phyloP scores from a whole-genome alignment of 345 rosid genomes.

The Orychophragmus violaceus region DNA sequence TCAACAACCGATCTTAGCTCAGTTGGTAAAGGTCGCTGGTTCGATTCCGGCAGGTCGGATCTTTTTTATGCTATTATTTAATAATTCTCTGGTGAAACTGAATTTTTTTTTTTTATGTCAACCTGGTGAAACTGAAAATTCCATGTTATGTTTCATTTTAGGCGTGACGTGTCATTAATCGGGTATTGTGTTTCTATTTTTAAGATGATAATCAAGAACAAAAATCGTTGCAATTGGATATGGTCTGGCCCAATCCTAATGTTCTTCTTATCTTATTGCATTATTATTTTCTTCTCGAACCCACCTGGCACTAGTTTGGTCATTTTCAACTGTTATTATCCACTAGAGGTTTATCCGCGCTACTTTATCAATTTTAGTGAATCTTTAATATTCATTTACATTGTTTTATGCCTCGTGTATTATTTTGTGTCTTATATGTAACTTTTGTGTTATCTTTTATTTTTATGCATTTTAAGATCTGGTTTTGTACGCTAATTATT shows the following conservation, averaged over 20 bases:
- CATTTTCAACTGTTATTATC: neutral
- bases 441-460: too few relatives aligned
- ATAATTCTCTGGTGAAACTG: too few relatives aligned
- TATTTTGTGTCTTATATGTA: too few relatives aligned
- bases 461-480: too few relatives aligned
- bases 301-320: neutral
- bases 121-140: too few relatives aligned
- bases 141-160: neutral
- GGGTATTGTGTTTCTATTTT: too few relatives aligned
- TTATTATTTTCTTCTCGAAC: neutral
- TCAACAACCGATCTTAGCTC: conserved; percentile 82
- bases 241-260: neutral
- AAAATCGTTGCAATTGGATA: neutral
- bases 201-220: neutral
- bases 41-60: conserved; percentile 33
- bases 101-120: too few relatives aligned
- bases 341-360: too few relatives aligned
- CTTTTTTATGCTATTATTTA: neutral
- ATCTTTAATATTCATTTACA: too few relatives aligned
- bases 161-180: neutral
- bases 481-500: too few relatives aligned
- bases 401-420: too few relatives aligned
- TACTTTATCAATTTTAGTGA: too few relatives aligned
- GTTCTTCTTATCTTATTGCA: conserved; percentile 16
- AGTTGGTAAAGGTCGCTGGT: conserved; percentile 71